These are phyloP conservation scores for Nakazawaea anatomiae DNA, from an alignment of 805 yeast species.

Conservation along the genomic window DNA sequence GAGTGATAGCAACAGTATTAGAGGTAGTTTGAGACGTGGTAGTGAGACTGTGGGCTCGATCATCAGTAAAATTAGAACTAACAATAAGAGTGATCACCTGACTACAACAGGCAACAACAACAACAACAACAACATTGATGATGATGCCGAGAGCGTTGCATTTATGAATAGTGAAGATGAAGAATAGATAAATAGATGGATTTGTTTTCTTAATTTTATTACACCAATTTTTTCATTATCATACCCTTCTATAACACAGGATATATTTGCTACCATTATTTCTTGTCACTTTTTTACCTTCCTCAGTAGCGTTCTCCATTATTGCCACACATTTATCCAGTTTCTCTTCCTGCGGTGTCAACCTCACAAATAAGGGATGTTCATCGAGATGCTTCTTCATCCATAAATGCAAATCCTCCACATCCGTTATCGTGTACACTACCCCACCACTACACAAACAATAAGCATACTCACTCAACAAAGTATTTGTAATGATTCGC, in stretches of 20 bases:
- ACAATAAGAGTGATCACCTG: background rate
- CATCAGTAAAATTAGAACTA: constrained; percentile 24
- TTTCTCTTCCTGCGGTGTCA: constrained; percentile 72
- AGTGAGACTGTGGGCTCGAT: constrained; percentile 34
- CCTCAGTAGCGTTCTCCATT: constrained; percentile 94
- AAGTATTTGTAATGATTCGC: constrained; percentile 84
- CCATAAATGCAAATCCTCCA: constrained; percentile 89
- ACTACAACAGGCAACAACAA: no score
- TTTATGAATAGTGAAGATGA: constrained; percentile 15
- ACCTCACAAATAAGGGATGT: constrained; percentile 87
- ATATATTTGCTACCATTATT: constrained; percentile 83
- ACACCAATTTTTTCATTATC: background rate
- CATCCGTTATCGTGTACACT: constrained; percentile 93
- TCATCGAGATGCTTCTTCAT: constrained; percentile 88
- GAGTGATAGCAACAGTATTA: constrained; percentile 26
- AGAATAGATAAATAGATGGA: constrained; percentile 10
- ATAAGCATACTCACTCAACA: constrained; percentile 88
- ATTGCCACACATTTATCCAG: constrained; percentile 76
- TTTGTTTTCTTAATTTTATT: background rate
- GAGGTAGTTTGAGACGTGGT: constrained; percentile 35
- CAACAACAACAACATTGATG: constrained; percentile 11
- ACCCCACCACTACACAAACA: constrained; percentile 83
- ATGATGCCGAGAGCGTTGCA: constrained; percentile 15
- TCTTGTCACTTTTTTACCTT: constrained; percentile 93
- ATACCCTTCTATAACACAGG: constrained; percentile 64